Base-by-base conservation (phyloP, 495 filamentous ascomycete genomes). In the Aspergillus funiculosus region DNA sequence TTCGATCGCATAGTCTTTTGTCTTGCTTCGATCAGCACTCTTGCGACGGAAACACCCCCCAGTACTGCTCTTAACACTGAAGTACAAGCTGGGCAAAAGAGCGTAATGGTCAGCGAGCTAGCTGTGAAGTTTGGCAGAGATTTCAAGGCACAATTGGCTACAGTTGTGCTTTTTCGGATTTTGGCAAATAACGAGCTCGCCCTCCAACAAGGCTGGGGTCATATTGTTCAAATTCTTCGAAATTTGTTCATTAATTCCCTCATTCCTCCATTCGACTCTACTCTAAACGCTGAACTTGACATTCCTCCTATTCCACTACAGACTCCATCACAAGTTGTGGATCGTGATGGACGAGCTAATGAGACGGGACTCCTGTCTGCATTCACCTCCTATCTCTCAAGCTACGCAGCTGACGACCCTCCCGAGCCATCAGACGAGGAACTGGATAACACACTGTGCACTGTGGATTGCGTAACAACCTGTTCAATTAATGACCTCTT, bases 71-170 rank as follows among this genome's bases (percentile, higher is more conserved):
- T 99, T 14, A 99, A 99, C 58, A 99, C 94, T 0, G 90, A 97
- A 68, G 86, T 99, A 8, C 90, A 97, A 60, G 89, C 81, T 31
- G 89, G 82, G 0, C 82, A 88, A 54, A 90, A 86, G 62, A 95
- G 84, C 54, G 88, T 99, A 20, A 99, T 99, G 92, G 92, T 99
- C 55, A 97, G 92, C 61, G 91, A 99, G 72, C 75, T 95, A 43
- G 92, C 92, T 41, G 92, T 99, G 52, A 90, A 90, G 59, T 95
- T 99, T 67, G 92, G 92, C 18, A 75, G 91, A 46, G 91, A 99
- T 57, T 88, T 90, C 61, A 83, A 88, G 57, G 91, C 90, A 24
- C 90, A 97, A 62, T 66, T 97, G 43, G 94, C 94, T 18, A 94
- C 89, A 29, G 81, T 96, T 39, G 88, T 97, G 24, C 68, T 99